Conservation (phyloP, 331 rosid species). For the Acacia concinna region DNA sequence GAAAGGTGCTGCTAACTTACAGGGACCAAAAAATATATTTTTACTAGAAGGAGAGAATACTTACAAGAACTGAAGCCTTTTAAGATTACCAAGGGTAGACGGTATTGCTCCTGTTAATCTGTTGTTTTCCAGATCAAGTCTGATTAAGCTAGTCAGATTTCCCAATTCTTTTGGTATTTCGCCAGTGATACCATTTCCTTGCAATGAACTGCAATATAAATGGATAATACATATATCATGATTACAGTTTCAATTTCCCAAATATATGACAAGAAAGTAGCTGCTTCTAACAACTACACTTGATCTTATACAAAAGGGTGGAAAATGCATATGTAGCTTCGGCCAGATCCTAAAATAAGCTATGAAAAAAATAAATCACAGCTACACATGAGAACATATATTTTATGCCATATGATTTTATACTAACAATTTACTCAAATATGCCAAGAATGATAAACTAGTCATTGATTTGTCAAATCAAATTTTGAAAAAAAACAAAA, state of each 20-base stretch:
- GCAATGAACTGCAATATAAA: constrained; percentile 63
- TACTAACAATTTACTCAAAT: neutral
- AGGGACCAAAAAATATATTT: neutral
- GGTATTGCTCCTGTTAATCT: constrained; percentile 83
- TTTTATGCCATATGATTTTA: neutral
- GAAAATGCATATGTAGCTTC: neutral
- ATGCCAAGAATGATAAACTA: constrained; percentile 18
- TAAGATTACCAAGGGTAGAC: constrained; percentile 71
- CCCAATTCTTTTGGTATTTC: constrained; percentile 80
- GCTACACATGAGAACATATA: neutral
- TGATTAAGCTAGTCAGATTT: constrained; percentile 59
- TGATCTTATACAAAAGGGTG: constrained; percentile 5
- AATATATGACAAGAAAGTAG: constrained; percentile 18
- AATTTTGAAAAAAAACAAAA: too few species aligned
- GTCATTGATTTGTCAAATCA: neutral
- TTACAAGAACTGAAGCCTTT: constrained; percentile 82
- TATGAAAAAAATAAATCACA: neutral
- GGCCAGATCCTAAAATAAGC: neutral
- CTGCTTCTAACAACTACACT: neutral
- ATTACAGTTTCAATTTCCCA: constrained; percentile 3
- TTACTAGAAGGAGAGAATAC: constrained; percentile 35
- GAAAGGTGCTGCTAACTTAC: neutral
- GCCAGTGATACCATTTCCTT: constrained; percentile 84
- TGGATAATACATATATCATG: constrained; percentile 11
- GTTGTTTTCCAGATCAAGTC: constrained; percentile 73